These are phyloP conservation scores for Fusarium hainanense DNA, from an alignment of 2,329 filamentous ascomycete genomes.

Conservation along the genomic window DNA sequence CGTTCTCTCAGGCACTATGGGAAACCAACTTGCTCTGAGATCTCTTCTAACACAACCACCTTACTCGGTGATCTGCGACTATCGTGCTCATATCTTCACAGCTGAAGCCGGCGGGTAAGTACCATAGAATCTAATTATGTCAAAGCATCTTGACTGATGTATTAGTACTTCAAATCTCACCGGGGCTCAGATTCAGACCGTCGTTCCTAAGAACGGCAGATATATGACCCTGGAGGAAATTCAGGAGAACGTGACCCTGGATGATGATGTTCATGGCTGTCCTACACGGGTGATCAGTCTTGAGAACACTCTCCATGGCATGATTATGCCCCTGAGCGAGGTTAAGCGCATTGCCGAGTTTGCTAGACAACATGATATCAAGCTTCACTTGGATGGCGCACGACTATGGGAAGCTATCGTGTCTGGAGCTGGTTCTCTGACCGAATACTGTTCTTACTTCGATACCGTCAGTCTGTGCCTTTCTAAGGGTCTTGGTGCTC, in stretches of 20 bases:
- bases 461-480: slow-evolving; percentile 84
- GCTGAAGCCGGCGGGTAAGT: slow-evolving; percentile 71
- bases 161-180: slow-evolving; percentile 74
- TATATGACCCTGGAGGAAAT: slow-evolving; percentile 84
- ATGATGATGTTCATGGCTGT: slow-evolving; percentile 79
- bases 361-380: slow-evolving; percentile 71
- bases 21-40: slow-evolving; percentile 86
- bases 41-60: slow-evolving; percentile 83
- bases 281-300: slow-evolving; percentile 84
- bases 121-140: rapidly evolving
- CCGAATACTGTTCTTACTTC: slow-evolving; percentile 75
- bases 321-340: slow-evolving; percentile 81
- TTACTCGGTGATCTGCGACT: slow-evolving; percentile 82
- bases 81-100: slow-evolving; percentile 79
- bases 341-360: slow-evolving; percentile 75
- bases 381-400: slow-evolving; percentile 82
- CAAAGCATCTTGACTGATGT: background rate
- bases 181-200: slow-evolving; percentile 74
- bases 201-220: slow-evolving; percentile 75
- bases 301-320: slow-evolving; percentile 87
- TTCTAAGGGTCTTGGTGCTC: slow-evolving; percentile 84
- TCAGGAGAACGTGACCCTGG: slow-evolving; percentile 70
- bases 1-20: slow-evolving; percentile 92
- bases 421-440: slow-evolving; percentile 72
- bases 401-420: slow-evolving; percentile 84